Evolutionary conservation across 805 yeast species (phyloP), one percentile per base, ranked within the genome.

Genomic region (Metschnikowia cerradonensis): DNA sequence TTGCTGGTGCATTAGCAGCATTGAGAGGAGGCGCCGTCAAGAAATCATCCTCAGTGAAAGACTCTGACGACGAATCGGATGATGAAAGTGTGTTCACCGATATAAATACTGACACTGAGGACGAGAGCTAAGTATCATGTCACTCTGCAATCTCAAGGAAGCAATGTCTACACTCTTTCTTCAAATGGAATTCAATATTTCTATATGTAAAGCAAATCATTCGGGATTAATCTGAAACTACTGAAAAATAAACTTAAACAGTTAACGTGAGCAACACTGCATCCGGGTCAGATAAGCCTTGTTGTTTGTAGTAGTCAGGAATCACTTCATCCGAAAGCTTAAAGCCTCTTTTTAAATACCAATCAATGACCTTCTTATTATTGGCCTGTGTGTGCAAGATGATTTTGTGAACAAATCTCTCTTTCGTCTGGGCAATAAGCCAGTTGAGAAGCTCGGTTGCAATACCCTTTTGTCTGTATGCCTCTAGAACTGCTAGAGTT

Each of bases 1-100:
- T 86, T 54, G 91, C 89, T 10, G 91, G 90, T 38, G 87, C 89
- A 0, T 70, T 86, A 69, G 88, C 90, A 4, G 78, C 81, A 45
- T 64, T 85, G 66, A 79, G 85, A 56, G 92, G 91, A 26, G 81
- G 78, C 40, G 68, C 72, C 6, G 85, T 79, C 11, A 75, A 76
- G 57, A 77, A 70, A 54, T 61, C 50, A 26, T 59, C 49, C 17
- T 65, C 58, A 8, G 71, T 66, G 30, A 69, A 61, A 32, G 74
- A 69, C 13, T 73, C 67, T 14, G 76, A 67, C 22, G 79, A 73
- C 14, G 77, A 63, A 30, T 59, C 63, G 44, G 73, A 68, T 43
- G 58, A 61, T 45, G 76, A 70, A 55, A 71, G 75, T 59, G 65
- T 71, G 15, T 72, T 73, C 60, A 70, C 77, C 17, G 77, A 73